These are phyloP conservation scores for Vinca minor DNA, from an alignment of 257 asterid species.

Conservation along the genomic window DNA sequence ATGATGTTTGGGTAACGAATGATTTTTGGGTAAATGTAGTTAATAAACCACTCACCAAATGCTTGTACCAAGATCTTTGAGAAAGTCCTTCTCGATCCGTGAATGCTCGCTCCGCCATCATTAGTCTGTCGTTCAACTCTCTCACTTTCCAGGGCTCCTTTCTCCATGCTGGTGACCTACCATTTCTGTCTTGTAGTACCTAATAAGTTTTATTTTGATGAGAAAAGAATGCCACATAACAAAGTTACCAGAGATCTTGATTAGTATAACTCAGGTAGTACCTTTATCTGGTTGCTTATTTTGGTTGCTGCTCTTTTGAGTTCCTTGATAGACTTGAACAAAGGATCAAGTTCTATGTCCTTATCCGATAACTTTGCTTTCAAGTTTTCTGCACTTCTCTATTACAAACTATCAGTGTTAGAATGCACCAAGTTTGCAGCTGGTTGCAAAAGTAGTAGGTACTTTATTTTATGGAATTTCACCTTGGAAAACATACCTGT, in stretches of 20 bases:
- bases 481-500: conserved; percentile 39
- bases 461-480: background rate
- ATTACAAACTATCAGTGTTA: conserved; percentile 22
- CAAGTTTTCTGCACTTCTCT: conserved; percentile 55
- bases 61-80: conserved; percentile 71
- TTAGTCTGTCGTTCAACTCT: conserved; percentile 64
- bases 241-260: background rate
- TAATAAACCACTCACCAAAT: conserved; percentile 47
- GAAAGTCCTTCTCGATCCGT: conserved; percentile 62
- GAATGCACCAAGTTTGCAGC: conserved; percentile 7
- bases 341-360: conserved; percentile 46
- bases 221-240: background rate
- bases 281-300: conserved; percentile 51
- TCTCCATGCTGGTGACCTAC: conserved; percentile 30
- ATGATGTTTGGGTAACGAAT: too few species aligned
- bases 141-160: conserved; percentile 31
- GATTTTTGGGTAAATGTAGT: too few species aligned
- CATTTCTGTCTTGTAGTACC: conserved; percentile 35
- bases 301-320: conserved; percentile 47
- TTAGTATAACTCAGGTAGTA: conserved; percentile 13
- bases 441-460: conserved; percentile 5
- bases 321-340: conserved; percentile 52
- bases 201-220: conserved; percentile 15
- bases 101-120: conserved; percentile 87
- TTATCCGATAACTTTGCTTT: conserved; percentile 33